phyloP scores from a whole-genome alignment of 2,329 filamentous ascomycete genomes.

The Fusarium burgessii region DNA sequence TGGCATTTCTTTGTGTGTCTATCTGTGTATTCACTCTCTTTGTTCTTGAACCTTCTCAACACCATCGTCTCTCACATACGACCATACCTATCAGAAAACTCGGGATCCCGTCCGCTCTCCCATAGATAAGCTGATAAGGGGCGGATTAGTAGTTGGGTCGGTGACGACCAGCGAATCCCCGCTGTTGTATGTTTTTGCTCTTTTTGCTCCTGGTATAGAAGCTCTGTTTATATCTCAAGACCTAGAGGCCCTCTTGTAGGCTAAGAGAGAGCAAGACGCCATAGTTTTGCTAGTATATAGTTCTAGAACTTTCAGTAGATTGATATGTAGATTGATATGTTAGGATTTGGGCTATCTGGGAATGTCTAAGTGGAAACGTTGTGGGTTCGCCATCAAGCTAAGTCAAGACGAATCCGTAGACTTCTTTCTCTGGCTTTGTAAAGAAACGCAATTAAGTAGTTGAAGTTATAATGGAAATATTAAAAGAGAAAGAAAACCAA shows the following conservation, averaged over 20 bases:
- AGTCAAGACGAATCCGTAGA: background rate
- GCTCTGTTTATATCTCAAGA: background rate
- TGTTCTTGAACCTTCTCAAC: background rate
- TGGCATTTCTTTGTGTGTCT: background rate
- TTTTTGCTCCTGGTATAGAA: background rate
- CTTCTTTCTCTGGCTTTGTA: background rate
- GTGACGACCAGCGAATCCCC: constrained; percentile 9
- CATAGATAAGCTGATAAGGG: constrained; percentile 8
- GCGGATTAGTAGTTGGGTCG: constrained; percentile 20
- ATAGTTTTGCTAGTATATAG: too few relatives aligned
- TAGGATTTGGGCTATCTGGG: rapidly evolving
- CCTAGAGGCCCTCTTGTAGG: too few relatives aligned
- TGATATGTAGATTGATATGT: too few relatives aligned
- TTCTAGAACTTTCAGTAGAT: background rate
- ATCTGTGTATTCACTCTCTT: background rate
- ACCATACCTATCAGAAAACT: constrained; percentile 11
- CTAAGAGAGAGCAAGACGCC: background rate
- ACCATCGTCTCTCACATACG: background rate
- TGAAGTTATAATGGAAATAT: too few relatives aligned
- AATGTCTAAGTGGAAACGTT: background rate
- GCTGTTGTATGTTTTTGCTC: constrained; percentile 16
- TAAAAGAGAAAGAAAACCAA: background rate
- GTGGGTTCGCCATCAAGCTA: background rate
- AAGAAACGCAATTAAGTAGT: background rate
- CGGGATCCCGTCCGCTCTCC: constrained; percentile 9